phyloP scores from a whole-genome alignment of 2,329 filamentous ascomycete genomes.

The Ilyonectria mors-panacis region DNA sequence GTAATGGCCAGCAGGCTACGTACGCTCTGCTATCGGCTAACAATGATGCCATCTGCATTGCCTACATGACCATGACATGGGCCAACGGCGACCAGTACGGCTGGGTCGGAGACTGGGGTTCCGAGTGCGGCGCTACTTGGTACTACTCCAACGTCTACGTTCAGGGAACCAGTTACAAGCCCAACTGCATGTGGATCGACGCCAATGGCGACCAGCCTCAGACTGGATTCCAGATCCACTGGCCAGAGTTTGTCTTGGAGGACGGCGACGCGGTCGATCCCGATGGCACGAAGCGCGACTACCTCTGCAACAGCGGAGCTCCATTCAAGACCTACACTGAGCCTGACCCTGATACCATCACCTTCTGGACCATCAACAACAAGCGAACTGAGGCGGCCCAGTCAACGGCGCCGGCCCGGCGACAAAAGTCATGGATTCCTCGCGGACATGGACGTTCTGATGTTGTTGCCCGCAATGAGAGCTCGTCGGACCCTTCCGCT shows the following conservation, averaged over 20 bases:
- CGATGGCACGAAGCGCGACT: conserved; percentile 22
- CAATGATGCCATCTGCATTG: conserved; percentile 13
- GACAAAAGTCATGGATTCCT: not conserved
- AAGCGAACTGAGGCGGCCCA: not conserved
- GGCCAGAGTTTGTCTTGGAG: conserved; percentile 45
- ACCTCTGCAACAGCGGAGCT: conserved; percentile 32
- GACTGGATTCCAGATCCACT: conserved; percentile 51
- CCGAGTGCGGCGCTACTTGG: conserved; percentile 30
- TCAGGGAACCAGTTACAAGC: conserved; percentile 14
- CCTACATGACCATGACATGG: conserved; percentile 7
- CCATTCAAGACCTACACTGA: conserved; percentile 29
- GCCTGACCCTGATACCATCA: conserved; percentile 27
- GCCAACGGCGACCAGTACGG: conserved; percentile 5
- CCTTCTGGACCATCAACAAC: conserved; percentile 19
- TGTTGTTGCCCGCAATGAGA: conserved; percentile 5
- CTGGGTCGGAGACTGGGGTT: conserved; percentile 12
- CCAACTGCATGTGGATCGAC: conserved; percentile 37
- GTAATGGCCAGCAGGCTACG: conserved; percentile 16
- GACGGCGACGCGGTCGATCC: conserved; percentile 1
- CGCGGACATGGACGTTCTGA: not conserved
- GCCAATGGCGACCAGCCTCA: conserved; percentile 39
- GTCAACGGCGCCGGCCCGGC: not conserved
- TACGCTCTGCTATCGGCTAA: conserved; percentile 10
- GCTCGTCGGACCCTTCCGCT: not conserved
- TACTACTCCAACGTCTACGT: conserved; percentile 30